Evolutionary conservation across 2,329 filamentous ascomycete genomes (phyloP).

Genomic region (Colletotrichum sp.): DNA sequence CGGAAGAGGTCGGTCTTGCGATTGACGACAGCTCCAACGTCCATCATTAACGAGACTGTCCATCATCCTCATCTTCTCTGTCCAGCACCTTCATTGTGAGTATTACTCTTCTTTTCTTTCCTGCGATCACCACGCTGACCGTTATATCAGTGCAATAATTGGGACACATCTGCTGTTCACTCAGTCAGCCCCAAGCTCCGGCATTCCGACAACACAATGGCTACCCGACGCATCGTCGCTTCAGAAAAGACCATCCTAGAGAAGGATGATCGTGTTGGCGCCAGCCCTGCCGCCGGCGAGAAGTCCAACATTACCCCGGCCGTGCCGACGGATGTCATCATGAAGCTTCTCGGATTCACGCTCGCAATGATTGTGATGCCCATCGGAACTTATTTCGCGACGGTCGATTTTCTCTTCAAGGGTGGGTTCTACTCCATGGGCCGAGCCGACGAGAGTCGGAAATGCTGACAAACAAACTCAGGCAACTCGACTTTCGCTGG

Average conservation of each 20-base stretch:
- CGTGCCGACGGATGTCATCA: slow-evolving; percentile 84
- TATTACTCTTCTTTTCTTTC: background rate
- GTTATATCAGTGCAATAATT: background rate
- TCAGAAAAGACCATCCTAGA: slow-evolving; percentile 71
- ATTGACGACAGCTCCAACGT: background rate
- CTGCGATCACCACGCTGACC: background rate
- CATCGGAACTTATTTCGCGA: slow-evolving; percentile 87
- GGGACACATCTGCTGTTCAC: background rate
- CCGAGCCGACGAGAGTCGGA: background rate
- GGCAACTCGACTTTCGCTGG: slow-evolving; percentile 91
- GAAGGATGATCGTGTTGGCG: slow-evolving; percentile 53
- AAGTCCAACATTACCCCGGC: slow-evolving; percentile 81
- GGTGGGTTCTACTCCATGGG: slow-evolving; percentile 54
- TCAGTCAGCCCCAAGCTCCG: background rate
- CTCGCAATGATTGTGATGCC: slow-evolving; percentile 88
- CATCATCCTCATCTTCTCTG: background rate
- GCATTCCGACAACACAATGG: slow-evolving; percentile 55
- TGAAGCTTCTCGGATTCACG: slow-evolving; percentile 89
- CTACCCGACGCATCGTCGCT: slow-evolving; percentile 69
- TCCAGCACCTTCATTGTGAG: background rate
- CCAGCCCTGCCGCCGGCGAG: slow-evolving; percentile 45
- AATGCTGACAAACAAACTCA: slow-evolving; percentile 36
- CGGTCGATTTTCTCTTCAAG: slow-evolving; percentile 76
- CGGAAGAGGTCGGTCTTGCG: background rate
- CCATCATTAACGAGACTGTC: background rate